Percentiles rank a stretch among this genome's conserved stretches.
phyloP scores from a whole-genome alignment of 805 yeast species.

The Zygosaccharomyces pseudorouxii region DNA sequence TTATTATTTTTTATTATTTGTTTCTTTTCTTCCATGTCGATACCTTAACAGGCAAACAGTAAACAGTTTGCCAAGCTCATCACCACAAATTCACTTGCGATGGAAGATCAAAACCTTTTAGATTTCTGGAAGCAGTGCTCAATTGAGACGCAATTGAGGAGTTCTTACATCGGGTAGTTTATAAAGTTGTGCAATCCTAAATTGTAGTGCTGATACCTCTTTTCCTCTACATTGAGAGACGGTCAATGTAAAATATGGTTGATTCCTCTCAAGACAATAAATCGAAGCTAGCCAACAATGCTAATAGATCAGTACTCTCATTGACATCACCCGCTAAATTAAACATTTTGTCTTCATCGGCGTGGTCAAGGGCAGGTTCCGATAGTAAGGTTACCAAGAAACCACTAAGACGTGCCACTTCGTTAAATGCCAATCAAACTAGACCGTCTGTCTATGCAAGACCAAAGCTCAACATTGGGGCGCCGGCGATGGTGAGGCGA shows the following conservation, averaged over 20 bases:
- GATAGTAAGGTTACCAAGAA: conserved; percentile 23
- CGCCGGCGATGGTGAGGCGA: conserved; percentile 32
- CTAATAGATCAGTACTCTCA: conserved; percentile 37
- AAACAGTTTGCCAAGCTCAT: conserved; percentile 1
- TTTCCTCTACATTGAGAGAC: neutral
- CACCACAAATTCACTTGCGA: conserved; percentile 7
- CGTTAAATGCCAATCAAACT: conserved; percentile 21
- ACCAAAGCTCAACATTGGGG: conserved; percentile 26
- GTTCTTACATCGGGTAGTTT: neutral
- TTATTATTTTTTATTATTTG: neutral
- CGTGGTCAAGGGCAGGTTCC: conserved; percentile 16
- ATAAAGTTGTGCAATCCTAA: neutral
- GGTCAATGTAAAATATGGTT: neutral
- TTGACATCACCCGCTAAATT: conserved; percentile 45
- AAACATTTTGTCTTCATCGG: conserved; percentile 38
- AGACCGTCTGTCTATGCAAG: conserved; percentile 17
- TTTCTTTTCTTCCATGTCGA: conserved; percentile 3
- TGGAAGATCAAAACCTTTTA: conserved; percentile 1
- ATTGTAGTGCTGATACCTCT: neutral
- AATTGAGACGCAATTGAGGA: neutral
- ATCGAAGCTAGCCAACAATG: conserved; percentile 20
- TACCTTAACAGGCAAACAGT: conserved; percentile 4
- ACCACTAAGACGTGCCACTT: conserved; percentile 22
- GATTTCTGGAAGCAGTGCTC: conserved; percentile 2
- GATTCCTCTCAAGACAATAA: conserved; percentile 8